These are phyloP conservation scores for Panicum virgatum DNA, from an alignment of 202 grass and related monocot genomes.

Conservation along the genomic window DNA sequence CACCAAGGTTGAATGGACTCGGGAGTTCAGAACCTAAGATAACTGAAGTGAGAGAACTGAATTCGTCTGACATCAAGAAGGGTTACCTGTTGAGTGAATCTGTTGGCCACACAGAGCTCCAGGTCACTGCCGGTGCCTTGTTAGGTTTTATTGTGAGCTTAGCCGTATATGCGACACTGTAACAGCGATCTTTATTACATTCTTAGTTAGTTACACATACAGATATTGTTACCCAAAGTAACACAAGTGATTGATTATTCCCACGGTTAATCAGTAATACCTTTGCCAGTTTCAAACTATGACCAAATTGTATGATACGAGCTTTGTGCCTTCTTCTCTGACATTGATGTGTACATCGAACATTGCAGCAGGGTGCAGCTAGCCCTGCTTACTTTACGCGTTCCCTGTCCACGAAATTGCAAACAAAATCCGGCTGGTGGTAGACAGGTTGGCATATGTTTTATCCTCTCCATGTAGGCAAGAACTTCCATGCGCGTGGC, in stretches of 20 bases:
- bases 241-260: neutral
- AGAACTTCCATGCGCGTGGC: conserved; percentile 37
- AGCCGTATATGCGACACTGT: conserved; percentile 54
- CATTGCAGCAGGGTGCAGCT: neutral
- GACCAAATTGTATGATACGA: neutral
- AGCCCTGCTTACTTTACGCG: neutral
- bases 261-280: neutral
- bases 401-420: neutral
- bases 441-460: conserved; percentile 5
- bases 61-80: conserved; percentile 18
- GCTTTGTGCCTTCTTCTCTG: neutral
- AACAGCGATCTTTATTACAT: conserved; percentile 7
- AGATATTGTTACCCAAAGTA: neutral
- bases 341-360: conserved; percentile 10
- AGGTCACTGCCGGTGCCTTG: conserved; percentile 72
- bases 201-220: neutral
- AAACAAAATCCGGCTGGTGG: conserved; percentile 5
- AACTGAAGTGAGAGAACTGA: conserved; percentile 15
- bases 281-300: neutral
- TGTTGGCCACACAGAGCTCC: conserved; percentile 77
- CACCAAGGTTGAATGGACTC: neutral
- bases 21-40: conserved; percentile 36
- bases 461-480: conserved; percentile 9
- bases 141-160: conserved; percentile 73
- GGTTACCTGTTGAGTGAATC: conserved; percentile 54